phyloP scores from a whole-genome alignment of 2,329 filamentous ascomycete species.

The Cladophialophora carrionii region DNA sequence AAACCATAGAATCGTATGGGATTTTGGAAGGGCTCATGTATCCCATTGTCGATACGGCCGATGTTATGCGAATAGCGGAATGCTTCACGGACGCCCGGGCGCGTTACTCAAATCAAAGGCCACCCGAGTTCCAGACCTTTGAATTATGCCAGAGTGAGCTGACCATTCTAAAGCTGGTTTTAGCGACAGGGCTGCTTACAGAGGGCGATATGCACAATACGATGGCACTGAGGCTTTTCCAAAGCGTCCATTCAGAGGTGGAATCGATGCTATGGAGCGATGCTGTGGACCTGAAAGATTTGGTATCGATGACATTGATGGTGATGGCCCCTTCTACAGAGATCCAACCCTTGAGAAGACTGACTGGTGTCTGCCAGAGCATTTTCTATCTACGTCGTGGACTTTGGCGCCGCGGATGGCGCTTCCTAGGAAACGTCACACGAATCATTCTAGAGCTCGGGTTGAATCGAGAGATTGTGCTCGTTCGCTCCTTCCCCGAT shows the following conservation, averaged over 20 bases:
- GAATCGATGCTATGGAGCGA: conserved; percentile 11
- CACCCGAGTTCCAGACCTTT: conserved; percentile 2
- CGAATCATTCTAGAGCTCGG: conserved; percentile 14
- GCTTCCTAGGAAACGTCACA: conserved; percentile 15
- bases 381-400: conserved; percentile 13
- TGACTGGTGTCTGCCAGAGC: conserved; percentile 11
- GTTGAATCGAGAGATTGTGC: conserved; percentile 11
- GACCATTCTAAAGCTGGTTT: conserved; percentile 10
- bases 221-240: conserved; percentile 9
- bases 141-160: conserved; percentile 10
- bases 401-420: conserved; percentile 14
- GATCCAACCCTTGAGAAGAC: conserved; percentile 1
- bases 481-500: conserved; percentile 11
- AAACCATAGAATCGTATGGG: conserved; percentile 12
- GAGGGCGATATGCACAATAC: conserved; percentile 11
- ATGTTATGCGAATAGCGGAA: conserved; percentile 11
- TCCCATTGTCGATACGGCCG: conserved; percentile 12
- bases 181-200: conserved; percentile 13
- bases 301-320: conserved; percentile 11
- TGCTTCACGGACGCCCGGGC: conserved; percentile 3
- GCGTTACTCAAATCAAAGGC: conserved; percentile 9
- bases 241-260: conserved; percentile 13
- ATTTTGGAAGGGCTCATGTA: conserved; percentile 14
- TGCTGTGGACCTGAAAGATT: conserved; percentile 15
- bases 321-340: conserved; percentile 6